Conservation (phyloP, 495 filamentous ascomycete genomes). For the Lindgomyces ingoldianus region DNA sequence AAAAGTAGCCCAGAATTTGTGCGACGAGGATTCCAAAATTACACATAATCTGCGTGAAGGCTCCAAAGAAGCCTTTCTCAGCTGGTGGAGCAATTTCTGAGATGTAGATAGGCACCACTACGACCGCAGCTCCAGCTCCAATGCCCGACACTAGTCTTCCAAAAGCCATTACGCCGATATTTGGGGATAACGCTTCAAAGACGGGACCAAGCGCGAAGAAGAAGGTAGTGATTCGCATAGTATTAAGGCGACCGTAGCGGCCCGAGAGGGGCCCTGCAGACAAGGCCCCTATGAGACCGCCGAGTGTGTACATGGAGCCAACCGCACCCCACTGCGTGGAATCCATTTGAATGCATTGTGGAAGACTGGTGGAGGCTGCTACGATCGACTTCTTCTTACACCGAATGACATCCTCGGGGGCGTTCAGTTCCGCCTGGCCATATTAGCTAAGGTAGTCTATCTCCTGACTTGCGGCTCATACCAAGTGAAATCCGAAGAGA, state of each 20-base stretch:
- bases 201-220: conserved; percentile 77
- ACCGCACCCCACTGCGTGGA: conserved; percentile 74
- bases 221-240: conserved; percentile 70
- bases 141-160: conserved; percentile 81
- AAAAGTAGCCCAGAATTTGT: conserved; percentile 81
- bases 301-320: conserved; percentile 87
- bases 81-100: conserved; percentile 82
- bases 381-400: conserved; percentile 65
- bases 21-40: conserved; percentile 89
- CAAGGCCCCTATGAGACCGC: conserved; percentile 82
- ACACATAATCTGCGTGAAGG: conserved; percentile 89
- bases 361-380: conserved; percentile 48
- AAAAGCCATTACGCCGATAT: conserved; percentile 65
- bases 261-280: conserved; percentile 72
- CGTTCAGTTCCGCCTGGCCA: conserved; percentile 85
- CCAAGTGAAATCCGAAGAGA: conserved; percentile 93
- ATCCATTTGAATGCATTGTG: conserved; percentile 83
- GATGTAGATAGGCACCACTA: conserved; percentile 95
- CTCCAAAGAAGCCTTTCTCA: conserved; percentile 82
- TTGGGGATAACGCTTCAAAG: conserved; percentile 68
- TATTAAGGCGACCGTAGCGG: conserved; percentile 67
- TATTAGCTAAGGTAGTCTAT: conserved; percentile 6
- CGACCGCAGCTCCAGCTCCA: conserved; percentile 81
- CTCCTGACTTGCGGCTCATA: conserved; percentile 45
- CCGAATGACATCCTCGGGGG: conserved; percentile 85